Percentiles rank a stretch among this genome's conserved stretches.
Conservation (phyloP, 2,329 filamentous ascomycete genomes). For the Botrytis squamosa region DNA sequence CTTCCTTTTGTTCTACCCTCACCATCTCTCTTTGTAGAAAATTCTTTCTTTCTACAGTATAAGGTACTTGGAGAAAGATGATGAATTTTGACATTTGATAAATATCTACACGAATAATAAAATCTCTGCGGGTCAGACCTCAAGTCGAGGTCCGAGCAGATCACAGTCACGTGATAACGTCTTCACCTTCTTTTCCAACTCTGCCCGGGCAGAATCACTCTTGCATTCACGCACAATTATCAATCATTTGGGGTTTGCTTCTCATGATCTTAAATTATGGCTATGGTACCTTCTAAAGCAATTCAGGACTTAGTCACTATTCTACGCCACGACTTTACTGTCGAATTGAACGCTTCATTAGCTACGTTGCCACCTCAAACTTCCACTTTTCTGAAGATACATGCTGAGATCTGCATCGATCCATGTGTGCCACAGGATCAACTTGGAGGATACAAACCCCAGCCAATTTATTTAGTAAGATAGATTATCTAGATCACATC, state of each 20-base stretch:
- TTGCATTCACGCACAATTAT: background rate
- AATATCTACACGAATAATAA: too few species aligned
- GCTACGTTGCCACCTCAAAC: background rate
- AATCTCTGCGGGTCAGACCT: too few species aligned
- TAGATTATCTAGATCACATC: background rate
- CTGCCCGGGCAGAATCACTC: background rate
- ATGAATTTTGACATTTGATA: too few species aligned
- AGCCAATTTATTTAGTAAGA: background rate
- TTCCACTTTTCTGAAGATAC: background rate
- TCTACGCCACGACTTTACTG: background rate
- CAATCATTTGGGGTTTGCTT: background rate
- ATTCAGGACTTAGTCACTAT: background rate
- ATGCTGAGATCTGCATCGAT: background rate
- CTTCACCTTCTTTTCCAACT: background rate
- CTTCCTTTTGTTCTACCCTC: too few species aligned
- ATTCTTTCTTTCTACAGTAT: too few species aligned
- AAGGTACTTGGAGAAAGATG: too few species aligned
- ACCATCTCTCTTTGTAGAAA: too few species aligned
- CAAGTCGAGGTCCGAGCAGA: background rate
- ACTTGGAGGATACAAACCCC: background rate
- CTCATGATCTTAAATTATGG: background rate
- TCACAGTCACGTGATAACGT: rapidly evolving
- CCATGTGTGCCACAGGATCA: background rate
- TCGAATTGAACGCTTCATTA: background rate
- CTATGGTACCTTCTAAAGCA: background rate